These are phyloP conservation scores for Fusarium mundagurra DNA, from an alignment of 2,329 filamentous ascomycete genomes.

Conservation along the genomic window DNA sequence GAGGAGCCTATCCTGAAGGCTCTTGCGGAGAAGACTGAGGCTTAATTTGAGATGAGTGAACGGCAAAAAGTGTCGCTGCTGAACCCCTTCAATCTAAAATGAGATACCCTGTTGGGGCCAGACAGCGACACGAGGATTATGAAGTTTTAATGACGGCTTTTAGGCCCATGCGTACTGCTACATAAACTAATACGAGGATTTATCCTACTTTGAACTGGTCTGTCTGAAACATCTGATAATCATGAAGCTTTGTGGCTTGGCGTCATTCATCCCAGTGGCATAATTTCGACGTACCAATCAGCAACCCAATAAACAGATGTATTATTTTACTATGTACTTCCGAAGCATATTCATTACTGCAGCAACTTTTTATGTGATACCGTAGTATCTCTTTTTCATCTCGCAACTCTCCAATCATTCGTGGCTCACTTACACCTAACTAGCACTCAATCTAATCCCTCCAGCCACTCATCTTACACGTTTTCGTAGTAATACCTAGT, in stretches of 20 bases:
- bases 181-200: constrained; percentile 17
- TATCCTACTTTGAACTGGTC: background rate
- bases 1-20: constrained; percentile 81
- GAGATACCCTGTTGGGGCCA: constrained; percentile 31
- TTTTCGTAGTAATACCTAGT: constrained; percentile 56
- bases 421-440: background rate
- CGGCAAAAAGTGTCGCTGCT: background rate
- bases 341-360: background rate
- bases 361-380: background rate
- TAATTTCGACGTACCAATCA: background rate
- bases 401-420: background rate
- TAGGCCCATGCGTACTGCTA: background rate
- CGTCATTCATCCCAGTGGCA: background rate
- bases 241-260: background rate
- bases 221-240: background rate
- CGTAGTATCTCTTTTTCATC: background rate
- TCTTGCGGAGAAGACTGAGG: constrained; percentile 53
- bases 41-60: constrained; percentile 2
- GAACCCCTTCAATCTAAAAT: constrained; percentile 19
- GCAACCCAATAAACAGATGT: too few relatives aligned
- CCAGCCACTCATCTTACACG: constrained; percentile 11
- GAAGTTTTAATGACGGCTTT: constrained; percentile 11
- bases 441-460: background rate
- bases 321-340: background rate
- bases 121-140: background rate